A percentile compares a stretch with the other conserved stretches of the same genome.
These are phyloP conservation scores for Diaporthe amygdali DNA, from an alignment of 2,329 filamentous ascomycete genomes.

Conservation along the genomic window DNA sequence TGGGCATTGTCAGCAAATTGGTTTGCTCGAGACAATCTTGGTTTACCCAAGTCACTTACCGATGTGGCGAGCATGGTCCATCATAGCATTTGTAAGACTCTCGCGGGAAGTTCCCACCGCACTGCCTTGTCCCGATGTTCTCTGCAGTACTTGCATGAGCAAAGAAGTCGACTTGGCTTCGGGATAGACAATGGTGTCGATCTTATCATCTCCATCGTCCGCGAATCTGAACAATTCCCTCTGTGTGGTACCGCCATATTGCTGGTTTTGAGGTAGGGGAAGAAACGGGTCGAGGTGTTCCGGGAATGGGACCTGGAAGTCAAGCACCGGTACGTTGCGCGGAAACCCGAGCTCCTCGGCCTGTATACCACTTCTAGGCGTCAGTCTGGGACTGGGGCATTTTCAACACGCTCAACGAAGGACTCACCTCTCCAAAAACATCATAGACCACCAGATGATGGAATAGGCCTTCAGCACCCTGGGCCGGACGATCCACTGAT, in stretches of 20 bases:
- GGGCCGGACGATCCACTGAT: slow-evolving; percentile 27
- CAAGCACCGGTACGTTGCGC: slow-evolving; percentile 27
- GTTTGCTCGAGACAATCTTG: slow-evolving; percentile 12
- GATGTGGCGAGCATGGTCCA: slow-evolving; percentile 5
- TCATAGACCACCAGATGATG: slow-evolving; percentile 37
- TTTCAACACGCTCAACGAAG: background rate
- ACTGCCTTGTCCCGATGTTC: slow-evolving; percentile 17
- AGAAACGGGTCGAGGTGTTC: slow-evolving; percentile 32
- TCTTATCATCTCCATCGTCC: slow-evolving; percentile 30
- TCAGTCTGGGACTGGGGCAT: background rate
- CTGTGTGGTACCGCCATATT: slow-evolving; percentile 21
- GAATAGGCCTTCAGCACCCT: slow-evolving; percentile 34
- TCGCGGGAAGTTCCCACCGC: background rate
- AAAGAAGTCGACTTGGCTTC: slow-evolving; percentile 34
- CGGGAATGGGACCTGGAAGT: slow-evolving; percentile 32
- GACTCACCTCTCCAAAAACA: slow-evolving; percentile 36
- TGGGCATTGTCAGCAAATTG: background rate
- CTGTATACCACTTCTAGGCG: slow-evolving; percentile 30
- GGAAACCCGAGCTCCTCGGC: slow-evolving; percentile 33
- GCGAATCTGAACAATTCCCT: slow-evolving; percentile 24
- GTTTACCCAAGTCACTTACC: slow-evolving; percentile 5
- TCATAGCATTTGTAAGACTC: background rate
- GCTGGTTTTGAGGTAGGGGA: slow-evolving; percentile 16
- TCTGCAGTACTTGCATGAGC: slow-evolving; percentile 32
- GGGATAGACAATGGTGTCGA: slow-evolving; percentile 33